Base-by-base conservation (phyloP, 495 filamentous ascomycete species). In the Cudoniella acicularis region DNA sequence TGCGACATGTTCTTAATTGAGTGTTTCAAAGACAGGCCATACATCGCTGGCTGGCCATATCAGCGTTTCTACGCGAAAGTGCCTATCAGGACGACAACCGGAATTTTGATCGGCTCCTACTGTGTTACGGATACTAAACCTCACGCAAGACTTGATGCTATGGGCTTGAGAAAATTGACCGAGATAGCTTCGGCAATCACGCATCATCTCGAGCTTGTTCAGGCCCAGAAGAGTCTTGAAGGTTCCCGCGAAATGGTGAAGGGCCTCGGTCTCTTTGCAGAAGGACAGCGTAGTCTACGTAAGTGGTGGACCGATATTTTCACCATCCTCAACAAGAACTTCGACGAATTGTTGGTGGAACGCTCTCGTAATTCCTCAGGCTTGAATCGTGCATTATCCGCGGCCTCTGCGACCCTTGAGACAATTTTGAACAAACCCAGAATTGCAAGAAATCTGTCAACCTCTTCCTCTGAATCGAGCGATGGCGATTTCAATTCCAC, bases 151-250 rank as follows among this genome's bases (percentile, higher is more conserved):
- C 61, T 72, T 49, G 58, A 67, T 45, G 59, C 67, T 43, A 25
- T 59, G 1, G 65, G 56, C 2, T 62, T 72, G 1, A 55, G 52
- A 27, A 66, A 71, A 48, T 54, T 79, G 61, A 65, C 67, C 47
- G 72, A 74, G 36, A 70, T 75, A 10, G 66, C 74, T 20, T 54
- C 49, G 25, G 61, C 70, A 30, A 68, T 78, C 53, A 72, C 75
- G 70, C 59, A 62, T 17, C 73, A 78, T 62, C 68, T 78, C 0
- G 73, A 74, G 18, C 64, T 68, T 54, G 60, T 67, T 16, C 57
- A 68, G 26, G 53, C 66, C 22, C 60, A 59, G 49, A 58, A 69
- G 23, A 60, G 60, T 47, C 67, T 68, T 0, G 52, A 69, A 10
- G 64, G 72, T 22, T 64, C 69, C n/a, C 69, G 69, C 25, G 56